phyloP scores from a whole-genome alignment of 805 yeast genomes.

The Wickerhamiella shivajii region DNA sequence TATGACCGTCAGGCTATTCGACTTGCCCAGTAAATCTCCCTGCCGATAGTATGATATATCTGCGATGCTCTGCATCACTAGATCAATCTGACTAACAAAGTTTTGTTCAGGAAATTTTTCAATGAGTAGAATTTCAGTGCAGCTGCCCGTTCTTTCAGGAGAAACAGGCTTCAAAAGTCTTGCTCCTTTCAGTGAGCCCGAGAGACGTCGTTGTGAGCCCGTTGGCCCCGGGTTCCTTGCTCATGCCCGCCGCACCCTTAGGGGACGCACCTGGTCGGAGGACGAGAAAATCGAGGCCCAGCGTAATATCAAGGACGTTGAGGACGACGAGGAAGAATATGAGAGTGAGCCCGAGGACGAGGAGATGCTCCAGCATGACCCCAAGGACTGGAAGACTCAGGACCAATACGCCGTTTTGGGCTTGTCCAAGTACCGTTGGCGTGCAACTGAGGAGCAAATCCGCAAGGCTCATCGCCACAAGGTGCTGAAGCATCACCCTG shows the following conservation, averaged over 20 bases:
- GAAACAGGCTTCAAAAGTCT: conserved; percentile 17
- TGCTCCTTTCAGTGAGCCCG: conserved; percentile 21
- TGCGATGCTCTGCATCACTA: conserved; percentile 18
- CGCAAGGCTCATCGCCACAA: conserved; percentile 94
- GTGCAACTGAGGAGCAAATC: conserved; percentile 83
- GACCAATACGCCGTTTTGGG: conserved; percentile 96
- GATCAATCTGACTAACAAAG: conserved; percentile 18
- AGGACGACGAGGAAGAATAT: conserved; percentile 36
- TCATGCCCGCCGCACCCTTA: conserved; percentile 86
- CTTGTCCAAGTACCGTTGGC: conserved; percentile 75
- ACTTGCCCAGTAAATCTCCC: background rate
- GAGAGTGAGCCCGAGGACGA: conserved; percentile 57
- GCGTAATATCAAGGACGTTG: conserved; percentile 60
- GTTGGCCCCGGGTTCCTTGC: conserved; percentile 93
- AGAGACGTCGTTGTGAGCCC: conserved; percentile 69
- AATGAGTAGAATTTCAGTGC: background rate
- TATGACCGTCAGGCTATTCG: conserved; percentile 8
- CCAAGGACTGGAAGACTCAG: conserved; percentile 95
- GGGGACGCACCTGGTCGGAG: conserved; percentile 98
- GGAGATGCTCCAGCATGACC: conserved; percentile 73
- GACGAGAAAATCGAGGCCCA: conserved; percentile 88
- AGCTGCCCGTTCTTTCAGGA: background rate
- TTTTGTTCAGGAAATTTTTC: too few species aligned
- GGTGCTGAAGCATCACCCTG: conserved; percentile 95
- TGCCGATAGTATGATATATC: background rate